Evolutionary conservation across 345 rosid species (phyloP).

Genomic region (Salix purpurea): DNA sequence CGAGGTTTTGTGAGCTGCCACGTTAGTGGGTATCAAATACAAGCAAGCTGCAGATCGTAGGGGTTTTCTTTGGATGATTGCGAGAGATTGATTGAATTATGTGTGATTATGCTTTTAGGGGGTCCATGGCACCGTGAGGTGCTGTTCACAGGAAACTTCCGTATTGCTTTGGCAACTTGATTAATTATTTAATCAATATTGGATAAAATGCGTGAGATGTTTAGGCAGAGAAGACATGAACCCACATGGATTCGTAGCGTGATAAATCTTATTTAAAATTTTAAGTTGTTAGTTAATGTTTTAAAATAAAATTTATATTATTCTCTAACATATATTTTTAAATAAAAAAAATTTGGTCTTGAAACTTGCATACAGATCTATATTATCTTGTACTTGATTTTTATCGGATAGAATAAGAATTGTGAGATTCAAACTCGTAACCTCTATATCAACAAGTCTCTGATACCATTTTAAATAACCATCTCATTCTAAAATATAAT

Average conservation of each 20-base stretch:
- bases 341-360: too few relatives aligned
- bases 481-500: too few relatives aligned
- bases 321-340: rapidly evolving
- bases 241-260: neutral
- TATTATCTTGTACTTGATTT: too few relatives aligned
- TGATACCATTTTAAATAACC: too few relatives aligned
- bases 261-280: too few relatives aligned
- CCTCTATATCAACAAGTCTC: rapidly evolving
- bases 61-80: neutral
- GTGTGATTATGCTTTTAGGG: neutral
- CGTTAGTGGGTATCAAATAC: neutral
- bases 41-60: neutral
- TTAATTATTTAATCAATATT: neutral
- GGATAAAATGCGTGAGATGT: neutral
- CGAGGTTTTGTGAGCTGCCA: constrained; percentile 1
- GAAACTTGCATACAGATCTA: too few relatives aligned
- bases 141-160: constrained; percentile 10
- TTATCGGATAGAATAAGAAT: too few relatives aligned
- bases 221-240: neutral
- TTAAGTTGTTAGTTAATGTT: too few relatives aligned
- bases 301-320: too few relatives aligned
- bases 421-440: too few relatives aligned
- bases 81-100: neutral
- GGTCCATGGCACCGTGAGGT: constrained; percentile 16
- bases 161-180: neutral